Conservation (phyloP, 1,139 yeast species). For the Candida buenavistaensis region DNA sequence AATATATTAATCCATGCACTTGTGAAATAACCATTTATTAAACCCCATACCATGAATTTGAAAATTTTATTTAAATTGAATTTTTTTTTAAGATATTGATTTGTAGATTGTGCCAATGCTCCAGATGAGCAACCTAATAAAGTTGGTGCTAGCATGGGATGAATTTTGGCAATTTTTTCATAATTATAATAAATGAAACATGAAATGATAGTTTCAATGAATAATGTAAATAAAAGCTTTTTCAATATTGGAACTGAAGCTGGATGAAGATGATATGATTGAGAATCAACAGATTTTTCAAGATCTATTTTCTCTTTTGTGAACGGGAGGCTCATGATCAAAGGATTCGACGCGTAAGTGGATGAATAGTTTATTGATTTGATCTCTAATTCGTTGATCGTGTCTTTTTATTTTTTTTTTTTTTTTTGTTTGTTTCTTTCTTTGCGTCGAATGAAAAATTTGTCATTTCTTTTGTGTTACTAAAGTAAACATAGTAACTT, state of each 20-base stretch:
- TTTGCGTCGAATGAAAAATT: neutral
- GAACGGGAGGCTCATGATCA: constrained; percentile 14
- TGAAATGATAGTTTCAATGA: constrained; percentile 26
- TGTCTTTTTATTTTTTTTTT: no score
- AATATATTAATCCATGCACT: constrained; percentile 58
- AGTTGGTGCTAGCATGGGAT: constrained; percentile 39
- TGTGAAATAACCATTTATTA: constrained; percentile 55
- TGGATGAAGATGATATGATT: constrained; percentile 20
- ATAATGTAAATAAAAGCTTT: constrained; percentile 17
- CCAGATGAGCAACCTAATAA: constrained; percentile 51
- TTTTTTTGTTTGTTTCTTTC: neutral
- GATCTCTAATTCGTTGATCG: no score
- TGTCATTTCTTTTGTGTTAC: no score
- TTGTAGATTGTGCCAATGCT: constrained; percentile 57
- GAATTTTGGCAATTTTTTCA: constrained; percentile 19
- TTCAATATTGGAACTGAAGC: constrained; percentile 18
- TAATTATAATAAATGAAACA: constrained; percentile 30
- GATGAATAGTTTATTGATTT: no score
- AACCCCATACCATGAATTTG: constrained; percentile 64
- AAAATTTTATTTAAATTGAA: constrained; percentile 40
- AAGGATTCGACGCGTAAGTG: no score
- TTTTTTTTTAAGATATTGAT: constrained; percentile 46
- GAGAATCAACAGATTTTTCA: constrained; percentile 13
- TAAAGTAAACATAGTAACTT: no score
- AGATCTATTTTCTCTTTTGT: constrained; percentile 14